Evolutionary conservation across 2,329 filamentous ascomycete species (phyloP).

Genomic region (Corynespora cassiicola): DNA sequence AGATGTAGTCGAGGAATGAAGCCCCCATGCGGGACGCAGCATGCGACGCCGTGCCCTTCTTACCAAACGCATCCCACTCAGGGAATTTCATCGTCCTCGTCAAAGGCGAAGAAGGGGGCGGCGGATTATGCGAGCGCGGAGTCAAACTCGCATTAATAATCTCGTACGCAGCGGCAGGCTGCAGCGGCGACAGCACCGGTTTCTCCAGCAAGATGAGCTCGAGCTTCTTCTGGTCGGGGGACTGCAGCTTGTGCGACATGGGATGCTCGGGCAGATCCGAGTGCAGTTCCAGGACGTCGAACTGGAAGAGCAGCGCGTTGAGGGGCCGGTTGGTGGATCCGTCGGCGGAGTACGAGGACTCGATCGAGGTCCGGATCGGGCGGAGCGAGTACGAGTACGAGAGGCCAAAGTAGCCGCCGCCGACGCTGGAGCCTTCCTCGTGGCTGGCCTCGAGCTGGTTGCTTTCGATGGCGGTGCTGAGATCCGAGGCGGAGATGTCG

Average conservation of each 20-base stretch:
- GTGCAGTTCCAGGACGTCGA: conserved; percentile 35
- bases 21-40: conserved; percentile 11
- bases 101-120: too few species aligned
- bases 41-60: conserved; percentile 34
- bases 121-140: conserved; percentile 7
- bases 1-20: conserved; percentile 23
- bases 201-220: conserved; percentile 33
- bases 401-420: conserved; percentile 32
- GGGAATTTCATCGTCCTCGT: conserved; percentile 30
- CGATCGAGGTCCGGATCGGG: conserved; percentile 12
- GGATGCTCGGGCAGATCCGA: conserved; percentile 19
- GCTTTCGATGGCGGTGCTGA: conserved; percentile 21
- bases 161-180: conserved; percentile 23
- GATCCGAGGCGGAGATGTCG: conserved; percentile 21
- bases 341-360: too few species aligned
- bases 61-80: conserved; percentile 36
- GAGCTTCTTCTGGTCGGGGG: conserved; percentile 30
- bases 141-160: conserved; percentile 30
- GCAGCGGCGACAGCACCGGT: conserved; percentile 28
- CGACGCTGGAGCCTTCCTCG: conserved; percentile 20
- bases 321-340: too few species aligned
- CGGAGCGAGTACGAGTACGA: conserved; percentile 36
- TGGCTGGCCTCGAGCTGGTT: conserved; percentile 30
- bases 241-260: conserved; percentile 21
- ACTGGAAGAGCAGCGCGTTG: conserved; percentile 31